Percentiles rank a stretch among this genome's conserved stretches.
These are phyloP conservation scores for Debaryomyces udenii DNA, from an alignment of 1,139 yeast genomes.

Conservation along the genomic window DNA sequence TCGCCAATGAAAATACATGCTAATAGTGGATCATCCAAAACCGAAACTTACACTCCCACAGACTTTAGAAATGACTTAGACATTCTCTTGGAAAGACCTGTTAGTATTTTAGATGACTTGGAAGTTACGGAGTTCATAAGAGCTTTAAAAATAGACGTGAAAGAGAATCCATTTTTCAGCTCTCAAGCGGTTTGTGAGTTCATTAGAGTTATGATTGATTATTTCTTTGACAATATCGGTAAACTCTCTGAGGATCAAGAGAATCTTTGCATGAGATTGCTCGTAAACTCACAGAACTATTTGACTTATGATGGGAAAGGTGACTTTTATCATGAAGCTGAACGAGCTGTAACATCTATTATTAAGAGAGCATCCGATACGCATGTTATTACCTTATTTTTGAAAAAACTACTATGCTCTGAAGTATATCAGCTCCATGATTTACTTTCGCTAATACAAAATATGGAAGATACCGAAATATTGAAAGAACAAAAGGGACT, in stretches of 20 bases:
- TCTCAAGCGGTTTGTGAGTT: neutral
- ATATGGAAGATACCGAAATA: slow-evolving; percentile 5
- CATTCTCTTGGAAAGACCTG: slow-evolving; percentile 18
- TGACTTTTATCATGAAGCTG: slow-evolving; percentile 11
- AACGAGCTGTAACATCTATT: slow-evolving; percentile 13
- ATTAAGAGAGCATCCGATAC: slow-evolving; percentile 11
- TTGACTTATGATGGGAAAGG: slow-evolving; percentile 16
- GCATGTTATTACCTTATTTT: slow-evolving; percentile 12
- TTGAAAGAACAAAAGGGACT: slow-evolving; percentile 8
- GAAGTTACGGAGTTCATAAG: slow-evolving; percentile 25
- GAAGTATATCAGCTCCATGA: slow-evolving; percentile 24
- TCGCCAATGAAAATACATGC: slow-evolving; percentile 39
- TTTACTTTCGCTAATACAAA: slow-evolving; percentile 13
- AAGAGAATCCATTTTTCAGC: slow-evolving; percentile 4
- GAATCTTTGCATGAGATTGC: slow-evolving; percentile 17
- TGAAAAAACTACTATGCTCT: slow-evolving; percentile 23
- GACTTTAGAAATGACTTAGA: slow-evolving; percentile 35
- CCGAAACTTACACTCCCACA: slow-evolving; percentile 26
- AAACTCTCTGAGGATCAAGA: neutral
- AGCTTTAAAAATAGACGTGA: slow-evolving; percentile 11
- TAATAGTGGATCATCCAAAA: slow-evolving; percentile 19
- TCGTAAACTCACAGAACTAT: slow-evolving; percentile 22
- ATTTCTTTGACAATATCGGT: slow-evolving; percentile 6
- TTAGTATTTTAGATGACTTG: slow-evolving; percentile 16
- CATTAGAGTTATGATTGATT: slow-evolving; percentile 1